These are phyloP conservation scores for Botrytis byssoidea DNA, from an alignment of 2,329 filamentous ascomycete genomes.

Conservation along the genomic window DNA sequence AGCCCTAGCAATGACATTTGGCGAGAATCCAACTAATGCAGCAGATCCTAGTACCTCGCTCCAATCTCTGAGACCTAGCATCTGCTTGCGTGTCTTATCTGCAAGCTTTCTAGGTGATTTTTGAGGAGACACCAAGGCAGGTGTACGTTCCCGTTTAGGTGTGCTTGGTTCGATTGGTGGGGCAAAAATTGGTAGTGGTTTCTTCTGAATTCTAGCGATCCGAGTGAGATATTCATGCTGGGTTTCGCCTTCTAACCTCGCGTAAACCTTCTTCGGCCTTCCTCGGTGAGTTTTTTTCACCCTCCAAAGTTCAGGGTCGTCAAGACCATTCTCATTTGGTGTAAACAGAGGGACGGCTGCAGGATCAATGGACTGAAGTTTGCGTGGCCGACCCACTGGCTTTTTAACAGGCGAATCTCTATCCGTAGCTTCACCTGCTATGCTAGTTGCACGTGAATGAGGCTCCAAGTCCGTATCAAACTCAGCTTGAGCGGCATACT, in stretches of 20 bases:
- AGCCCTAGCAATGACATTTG: slow-evolving; percentile 63
- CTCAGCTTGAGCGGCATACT: slow-evolving; percentile 38
- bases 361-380: slow-evolving; percentile 29
- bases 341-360: background rate
- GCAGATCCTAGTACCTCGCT: slow-evolving; percentile 80
- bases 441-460: slow-evolving; percentile 13
- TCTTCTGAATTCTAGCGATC: slow-evolving; percentile 46
- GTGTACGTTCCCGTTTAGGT: background rate
- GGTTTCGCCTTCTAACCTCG: slow-evolving; percentile 33
- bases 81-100: slow-evolving; percentile 19
- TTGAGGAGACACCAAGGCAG: slow-evolving; percentile 13
- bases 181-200: slow-evolving; percentile 43
- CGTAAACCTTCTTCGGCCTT: slow-evolving; percentile 33
- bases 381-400: slow-evolving; percentile 30
- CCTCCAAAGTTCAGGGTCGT: slow-evolving; percentile 16
- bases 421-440: background rate
- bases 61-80: slow-evolving; percentile 62
- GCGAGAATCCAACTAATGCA: slow-evolving; percentile 68
- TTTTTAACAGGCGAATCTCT: slow-evolving; percentile 21
- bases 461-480: slow-evolving; percentile 35
- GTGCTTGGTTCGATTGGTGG: slow-evolving; percentile 14
- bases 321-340: background rate
- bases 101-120: slow-evolving; percentile 20
- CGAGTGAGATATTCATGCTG: slow-evolving; percentile 48
- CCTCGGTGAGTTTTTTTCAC: slow-evolving; percentile 31